Evolutionary conservation across 768 basidiomycete species (phyloP).

Genomic region (Hygrocybe coccinea): DNA sequence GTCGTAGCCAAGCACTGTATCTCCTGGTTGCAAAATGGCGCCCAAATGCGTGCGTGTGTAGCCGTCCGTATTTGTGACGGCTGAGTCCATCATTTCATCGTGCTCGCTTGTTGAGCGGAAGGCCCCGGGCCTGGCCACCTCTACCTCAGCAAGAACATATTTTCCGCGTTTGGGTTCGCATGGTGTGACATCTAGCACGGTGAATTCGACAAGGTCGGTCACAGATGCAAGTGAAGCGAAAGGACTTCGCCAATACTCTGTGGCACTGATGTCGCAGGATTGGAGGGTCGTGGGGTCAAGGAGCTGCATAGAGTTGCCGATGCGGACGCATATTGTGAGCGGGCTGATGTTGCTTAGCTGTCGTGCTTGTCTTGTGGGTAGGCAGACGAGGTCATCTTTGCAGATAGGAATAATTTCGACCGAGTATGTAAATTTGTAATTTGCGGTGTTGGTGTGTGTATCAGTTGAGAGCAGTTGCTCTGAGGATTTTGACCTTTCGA

Average conservation of each 20-base stretch:
- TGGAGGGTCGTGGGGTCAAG: conserved; percentile 87
- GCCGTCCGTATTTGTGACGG: conserved; percentile 70
- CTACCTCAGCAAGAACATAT: conserved; percentile 73
- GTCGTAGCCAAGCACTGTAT: conserved; percentile 87
- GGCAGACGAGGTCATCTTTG: conserved; percentile 94
- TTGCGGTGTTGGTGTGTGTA: conserved; percentile 87
- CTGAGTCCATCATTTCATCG: conserved; percentile 54
- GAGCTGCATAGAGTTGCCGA: conserved; percentile 88
- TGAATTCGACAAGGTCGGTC: conserved; percentile 89
- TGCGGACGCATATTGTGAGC: conserved; percentile 80
- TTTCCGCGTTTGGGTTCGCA: conserved; percentile 64
- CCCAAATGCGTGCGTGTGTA: conserved; percentile 98
- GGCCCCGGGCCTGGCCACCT: conserved; percentile 81
- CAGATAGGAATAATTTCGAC: conserved; percentile 96
- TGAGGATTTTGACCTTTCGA: conserved; percentile 75
- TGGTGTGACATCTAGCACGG: conserved; percentile 89
- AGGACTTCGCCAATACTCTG: conserved; percentile 86
- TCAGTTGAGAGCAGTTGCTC: conserved; percentile 93
- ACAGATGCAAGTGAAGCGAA: conserved; percentile 81
- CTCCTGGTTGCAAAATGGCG: conserved; percentile 85
- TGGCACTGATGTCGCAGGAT: conserved; percentile 69
- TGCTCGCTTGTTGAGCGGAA: conserved; percentile 51
- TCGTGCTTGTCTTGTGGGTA: conserved; percentile 79
- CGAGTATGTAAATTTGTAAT: conserved; percentile 96
- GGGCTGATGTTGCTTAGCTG: conserved; percentile 84